Base-by-base conservation (phyloP, 2,329 filamentous ascomycete genomes). In the Botrytis paeoniae region DNA sequence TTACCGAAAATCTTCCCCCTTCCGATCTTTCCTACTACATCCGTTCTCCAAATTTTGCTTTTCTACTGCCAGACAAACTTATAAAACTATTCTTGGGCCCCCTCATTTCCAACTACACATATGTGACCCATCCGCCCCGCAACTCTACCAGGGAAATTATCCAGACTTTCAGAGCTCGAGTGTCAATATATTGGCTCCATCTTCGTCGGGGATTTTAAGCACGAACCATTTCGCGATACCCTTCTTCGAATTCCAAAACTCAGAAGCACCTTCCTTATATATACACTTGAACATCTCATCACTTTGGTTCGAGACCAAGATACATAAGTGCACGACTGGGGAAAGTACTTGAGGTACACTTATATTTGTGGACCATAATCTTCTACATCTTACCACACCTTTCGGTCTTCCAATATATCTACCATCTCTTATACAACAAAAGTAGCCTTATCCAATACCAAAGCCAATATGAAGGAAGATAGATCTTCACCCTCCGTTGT, bases 201-300 rank as follows among this genome's bases (percentile, higher is more conserved):
- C 64, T 57, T 41, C 35, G 10, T 29, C 48, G 35, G 35, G 35
- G 22, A 54, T 29, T 66, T 68, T 29, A 68, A 54, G 64, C 64
- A 68, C 64, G 64, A 35, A 68, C 45, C 45, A 68, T 41, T 41
- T 68, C 64, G 32, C 48, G 48, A 54, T 68, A 41, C 48, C 35
- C 64, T 39, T 54, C 48, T 22, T 66, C 32, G 8, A 54, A 48
- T 22, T 68, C 16, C 45, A 54, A 68, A 54, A 20, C n/a, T 41
- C 35, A 54, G 51, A 68, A 9, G 8, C 25, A 10, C 35, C 25
- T 39, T 41, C 35, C 48, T 32, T 37, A 37, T 61, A 39, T 60
- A 16, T 37, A 37, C 59, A 43, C 39, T 48, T 45, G 29, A 35
- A 29, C 35, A 54, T 39, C 32, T 57, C 35, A 41, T 68, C 18